phyloP scores from a whole-genome alignment of 208 protist species.

The Leishmania gerbilli region DNA sequence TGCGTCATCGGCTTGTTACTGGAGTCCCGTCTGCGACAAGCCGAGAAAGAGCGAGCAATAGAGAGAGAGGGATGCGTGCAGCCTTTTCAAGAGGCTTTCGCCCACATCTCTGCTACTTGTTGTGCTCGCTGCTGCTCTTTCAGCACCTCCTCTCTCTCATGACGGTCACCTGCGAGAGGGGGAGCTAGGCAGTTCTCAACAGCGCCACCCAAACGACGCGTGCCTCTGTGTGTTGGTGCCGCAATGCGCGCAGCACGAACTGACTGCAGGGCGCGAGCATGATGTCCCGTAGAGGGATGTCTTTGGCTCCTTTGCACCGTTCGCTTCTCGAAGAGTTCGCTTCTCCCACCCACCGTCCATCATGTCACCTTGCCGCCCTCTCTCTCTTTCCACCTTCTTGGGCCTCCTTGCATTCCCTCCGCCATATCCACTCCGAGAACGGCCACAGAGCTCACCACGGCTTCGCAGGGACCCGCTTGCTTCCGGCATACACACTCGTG shows the following conservation, averaged over 20 bases:
- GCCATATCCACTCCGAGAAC: background rate
- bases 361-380: background rate
- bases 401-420: background rate
- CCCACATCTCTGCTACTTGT: background rate
- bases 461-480: background rate
- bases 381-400: background rate
- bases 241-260: background rate
- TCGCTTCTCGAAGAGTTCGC: background rate
- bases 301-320: background rate
- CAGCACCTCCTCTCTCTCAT: background rate
- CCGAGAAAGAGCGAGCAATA: background rate
- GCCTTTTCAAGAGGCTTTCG: background rate
- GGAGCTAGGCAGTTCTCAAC: background rate
- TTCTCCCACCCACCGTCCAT: background rate
- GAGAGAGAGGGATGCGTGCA: background rate
- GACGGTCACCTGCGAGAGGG: background rate
- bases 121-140: background rate
- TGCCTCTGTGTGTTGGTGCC: background rate
- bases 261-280: background rate
- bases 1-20: too few species aligned
- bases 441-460: background rate
- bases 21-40: background rate
- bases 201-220: background rate
- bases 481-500: conserved; percentile 2
- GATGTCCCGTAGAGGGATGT: background rate